A percentile compares a stretch with the other conserved stretches of the same genome.
Evolutionary conservation across 192 early-diverging fungal species (phyloP).

Genomic region (Radiomyces spectabilis): DNA sequence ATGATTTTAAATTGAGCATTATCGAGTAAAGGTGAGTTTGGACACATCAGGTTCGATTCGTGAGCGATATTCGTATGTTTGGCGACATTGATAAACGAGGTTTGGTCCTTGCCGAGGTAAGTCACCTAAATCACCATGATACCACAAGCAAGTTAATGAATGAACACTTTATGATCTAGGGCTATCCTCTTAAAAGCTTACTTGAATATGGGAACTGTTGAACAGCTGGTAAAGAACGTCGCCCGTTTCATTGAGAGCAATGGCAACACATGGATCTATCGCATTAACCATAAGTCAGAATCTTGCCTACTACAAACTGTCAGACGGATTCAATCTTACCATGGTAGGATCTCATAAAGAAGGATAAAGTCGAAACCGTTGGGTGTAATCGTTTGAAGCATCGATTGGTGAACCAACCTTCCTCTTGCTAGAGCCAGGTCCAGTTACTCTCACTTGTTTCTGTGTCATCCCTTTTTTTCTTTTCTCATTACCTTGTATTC

Average conservation of each 20-base stretch:
- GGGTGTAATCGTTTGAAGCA: slow-evolving; percentile 51
- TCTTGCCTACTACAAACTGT: neutral
- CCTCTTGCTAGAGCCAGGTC: slow-evolving; percentile 43
- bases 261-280: slow-evolving; percentile 47
- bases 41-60: slow-evolving; percentile 33
- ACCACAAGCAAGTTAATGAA: too few relatives aligned
- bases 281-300: neutral
- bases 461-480: neutral
- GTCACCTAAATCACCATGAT: slow-evolving; percentile 23
- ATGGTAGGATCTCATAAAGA: too few relatives aligned
- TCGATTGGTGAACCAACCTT: slow-evolving; percentile 79
- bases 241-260: slow-evolving; percentile 63
- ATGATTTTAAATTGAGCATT: slow-evolving; percentile 52
- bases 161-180: too few relatives aligned
- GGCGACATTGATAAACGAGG: slow-evolving; percentile 44
- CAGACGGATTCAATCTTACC: too few relatives aligned
- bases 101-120: slow-evolving; percentile 53
- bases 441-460: neutral
- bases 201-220: slow-evolving; percentile 59
- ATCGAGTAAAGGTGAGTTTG: slow-evolving; percentile 38
- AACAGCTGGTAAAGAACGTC: slow-evolving; percentile 67
- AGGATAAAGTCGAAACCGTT: too few relatives aligned
- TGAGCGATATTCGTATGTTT: slow-evolving; percentile 39
- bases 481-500: slow-evolving; percentile 56
- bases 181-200: too few relatives aligned